Conservation (phyloP, 371 early-diverging fungal species). For the Mortierella sp. region DNA sequence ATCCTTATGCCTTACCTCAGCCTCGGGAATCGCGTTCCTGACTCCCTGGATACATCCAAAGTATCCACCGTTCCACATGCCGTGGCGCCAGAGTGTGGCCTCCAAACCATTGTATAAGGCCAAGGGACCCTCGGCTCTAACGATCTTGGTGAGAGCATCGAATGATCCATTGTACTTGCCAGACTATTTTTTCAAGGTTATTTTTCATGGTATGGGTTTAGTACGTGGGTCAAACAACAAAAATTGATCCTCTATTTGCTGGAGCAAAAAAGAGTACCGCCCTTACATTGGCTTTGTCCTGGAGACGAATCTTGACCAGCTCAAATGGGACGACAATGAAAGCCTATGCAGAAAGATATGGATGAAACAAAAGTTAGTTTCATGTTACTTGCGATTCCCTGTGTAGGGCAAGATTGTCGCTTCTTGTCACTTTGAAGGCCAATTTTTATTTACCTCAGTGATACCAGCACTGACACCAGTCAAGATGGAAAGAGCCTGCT, state of each 20-base stretch:
- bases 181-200: conserved; percentile 23
- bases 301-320: conserved; percentile 95
- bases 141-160: conserved; percentile 48
- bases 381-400: neutral
- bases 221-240: conserved; percentile 59
- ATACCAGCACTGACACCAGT: conserved; percentile 95
- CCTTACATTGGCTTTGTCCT: conserved; percentile 83
- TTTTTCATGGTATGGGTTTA: neutral
- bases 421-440: neutral
- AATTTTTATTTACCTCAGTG: conserved; percentile 72
- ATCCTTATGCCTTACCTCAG: conserved; percentile 64
- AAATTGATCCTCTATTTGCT: no score
- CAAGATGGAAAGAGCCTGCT: conserved; percentile 82
- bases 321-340: conserved; percentile 93
- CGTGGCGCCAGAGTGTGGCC: conserved; percentile 96
- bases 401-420: neutral
- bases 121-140: conserved; percentile 61
- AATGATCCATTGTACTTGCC: conserved; percentile 50
- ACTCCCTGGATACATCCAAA: conserved; percentile 92
- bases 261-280: conserved; percentile 69
- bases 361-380: neutral
- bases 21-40: conserved; percentile 81
- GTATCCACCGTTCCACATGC: conserved; percentile 93
- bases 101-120: conserved; percentile 96
- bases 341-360: conserved; percentile 60